Conservation (phyloP, 208 protist species). For the Leishmania mexicana region DNA sequence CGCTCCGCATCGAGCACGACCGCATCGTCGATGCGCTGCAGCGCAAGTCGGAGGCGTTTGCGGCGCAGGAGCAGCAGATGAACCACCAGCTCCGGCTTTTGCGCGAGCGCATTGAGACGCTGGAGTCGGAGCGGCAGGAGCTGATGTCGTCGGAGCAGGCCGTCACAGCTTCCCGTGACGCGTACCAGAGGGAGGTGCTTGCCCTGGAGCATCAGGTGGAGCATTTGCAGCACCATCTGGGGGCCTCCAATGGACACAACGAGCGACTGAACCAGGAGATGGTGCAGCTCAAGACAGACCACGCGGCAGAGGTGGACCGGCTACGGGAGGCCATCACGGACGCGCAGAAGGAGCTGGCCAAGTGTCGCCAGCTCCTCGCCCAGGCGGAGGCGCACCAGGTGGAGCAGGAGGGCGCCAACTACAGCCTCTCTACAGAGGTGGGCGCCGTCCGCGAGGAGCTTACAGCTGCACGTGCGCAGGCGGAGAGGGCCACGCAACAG, state of each 20-base stretch:
- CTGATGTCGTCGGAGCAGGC: conserved; percentile 35
- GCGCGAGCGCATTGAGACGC: conserved; percentile 33
- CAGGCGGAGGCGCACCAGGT: conserved; percentile 49
- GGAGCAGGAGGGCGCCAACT: conserved; percentile 36
- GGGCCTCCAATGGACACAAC: conserved; percentile 56
- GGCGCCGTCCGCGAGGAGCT: conserved; percentile 34
- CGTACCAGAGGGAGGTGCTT: conserved; percentile 31
- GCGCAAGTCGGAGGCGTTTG: conserved; percentile 31
- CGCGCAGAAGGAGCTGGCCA: conserved; percentile 54
- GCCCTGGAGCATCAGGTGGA: conserved; percentile 42
- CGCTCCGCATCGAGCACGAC: conserved; percentile 39
- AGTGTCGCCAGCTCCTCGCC: conserved; percentile 47
- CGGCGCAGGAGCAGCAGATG: conserved; percentile 40
- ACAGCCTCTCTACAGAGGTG: conserved; percentile 31
- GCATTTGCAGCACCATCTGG: conserved; percentile 44
- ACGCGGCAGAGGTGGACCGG: conserved; percentile 42
- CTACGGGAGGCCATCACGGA: conserved; percentile 41
- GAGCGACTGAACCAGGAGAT: conserved; percentile 56
- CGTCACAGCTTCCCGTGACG: conserved; percentile 35
- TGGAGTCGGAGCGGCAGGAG: conserved; percentile 39
- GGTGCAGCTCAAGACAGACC: conserved; percentile 45
- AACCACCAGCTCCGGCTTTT: conserved; percentile 32
- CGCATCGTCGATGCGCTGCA: conserved; percentile 40
- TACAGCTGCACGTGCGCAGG: conserved; percentile 25
- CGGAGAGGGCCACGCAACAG: conserved; percentile 31